Base-by-base conservation (phyloP, 176 grass and related monocot species). In the Eleusine indica region DNA sequence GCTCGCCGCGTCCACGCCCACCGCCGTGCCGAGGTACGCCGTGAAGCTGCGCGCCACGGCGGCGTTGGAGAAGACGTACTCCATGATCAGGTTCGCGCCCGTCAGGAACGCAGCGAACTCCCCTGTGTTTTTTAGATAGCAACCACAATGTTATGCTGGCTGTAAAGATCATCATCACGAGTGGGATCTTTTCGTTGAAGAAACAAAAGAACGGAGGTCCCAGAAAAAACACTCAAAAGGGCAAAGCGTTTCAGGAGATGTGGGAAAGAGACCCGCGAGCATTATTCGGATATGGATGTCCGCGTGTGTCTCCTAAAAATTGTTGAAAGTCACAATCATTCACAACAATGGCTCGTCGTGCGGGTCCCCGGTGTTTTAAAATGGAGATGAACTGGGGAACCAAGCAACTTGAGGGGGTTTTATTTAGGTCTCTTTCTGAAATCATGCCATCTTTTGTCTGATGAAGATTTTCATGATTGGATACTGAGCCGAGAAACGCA, bases 1-100 rank as follows among this genome's bases (percentile, higher is more conserved):
- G 80, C 68, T 87, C 0, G 93, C 46, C 44, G 87, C 76, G 58
- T 93, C 87, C 17, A 96, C 93, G 72, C 96, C 91, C 7, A 96
- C 91, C 32, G 96, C 91, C 16, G 96, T 91, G 82, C 96, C 96
- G 12, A 99, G 79, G 67, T 99, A 99, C 32, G 96, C 91, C 73
- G 96, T 99, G 90, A 99, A 99, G 84, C 96, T 94, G 52, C 96
- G 79, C 5, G 96, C 93, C 61, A 99, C 96, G 35, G 96, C 96
- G 32, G 96, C 96, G 89, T 99, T 99, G 37, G 96, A 99, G 91
- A 99, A 94, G 35, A 99, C 96, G 85, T 99, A 99, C 85, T 99
- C 93, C 96, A 96, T 96, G 85, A 99, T 83, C 78, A 99, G 86
- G 87, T 96, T 99, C 44, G 96, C 93, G 0, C 96, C 96, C 12